phyloP scores from a whole-genome alignment of 129 eudicot genomes.

The Pulicaria dysenterica region DNA sequence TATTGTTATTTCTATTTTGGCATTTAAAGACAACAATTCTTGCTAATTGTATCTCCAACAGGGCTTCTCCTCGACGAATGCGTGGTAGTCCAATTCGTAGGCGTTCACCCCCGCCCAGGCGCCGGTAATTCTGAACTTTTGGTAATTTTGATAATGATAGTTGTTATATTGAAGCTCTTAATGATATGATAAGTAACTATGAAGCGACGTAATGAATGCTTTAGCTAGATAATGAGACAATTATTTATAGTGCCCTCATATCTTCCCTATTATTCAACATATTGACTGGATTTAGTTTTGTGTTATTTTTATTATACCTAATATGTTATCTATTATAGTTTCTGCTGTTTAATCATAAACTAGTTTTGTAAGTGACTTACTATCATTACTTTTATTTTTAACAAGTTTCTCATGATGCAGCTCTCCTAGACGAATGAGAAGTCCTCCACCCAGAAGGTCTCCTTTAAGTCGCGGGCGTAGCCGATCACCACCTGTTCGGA shows the following conservation, averaged over 20 bases:
- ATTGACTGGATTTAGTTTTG: no score
- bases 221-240: no score
- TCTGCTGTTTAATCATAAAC: no score
- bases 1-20: background rate
- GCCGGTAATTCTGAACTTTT: constrained; percentile 52
- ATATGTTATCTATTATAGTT: no score
- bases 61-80: constrained; percentile 68
- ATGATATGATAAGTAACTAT: no score
- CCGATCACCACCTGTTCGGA: constrained; percentile 67
- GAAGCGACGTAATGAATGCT: no score
- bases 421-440: constrained; percentile 69
- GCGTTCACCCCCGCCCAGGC: constrained; percentile 83
- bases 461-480: constrained; percentile 82
- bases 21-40: background rate
- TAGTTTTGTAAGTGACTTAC: no score
- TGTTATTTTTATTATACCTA: no score
- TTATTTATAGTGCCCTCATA: no score
- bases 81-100: constrained; percentile 86
- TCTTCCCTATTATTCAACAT: no score
- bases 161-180: no score
- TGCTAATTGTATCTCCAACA: constrained; percentile 27
- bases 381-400: background rate
- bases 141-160: no score
- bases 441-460: constrained; percentile 96
- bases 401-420: constrained; percentile 15